Evolutionary conservation across 2,329 filamentous ascomycete genomes (phyloP).

Genomic region (Boeremia exigua): DNA sequence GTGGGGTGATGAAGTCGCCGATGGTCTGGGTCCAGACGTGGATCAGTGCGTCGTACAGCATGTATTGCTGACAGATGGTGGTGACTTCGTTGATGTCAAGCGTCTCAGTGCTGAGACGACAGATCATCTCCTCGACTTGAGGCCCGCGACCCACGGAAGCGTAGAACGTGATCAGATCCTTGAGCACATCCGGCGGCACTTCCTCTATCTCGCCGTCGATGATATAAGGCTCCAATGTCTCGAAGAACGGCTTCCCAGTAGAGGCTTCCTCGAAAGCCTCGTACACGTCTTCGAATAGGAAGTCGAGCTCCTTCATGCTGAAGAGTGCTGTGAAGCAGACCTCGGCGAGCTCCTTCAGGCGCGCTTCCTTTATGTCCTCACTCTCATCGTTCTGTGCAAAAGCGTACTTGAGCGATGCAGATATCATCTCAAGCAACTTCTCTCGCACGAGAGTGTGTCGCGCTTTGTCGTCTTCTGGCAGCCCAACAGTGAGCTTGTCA

Average conservation of each 20-base stretch:
- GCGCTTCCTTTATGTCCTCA: constrained; percentile 59
- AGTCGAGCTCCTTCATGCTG: constrained; percentile 77
- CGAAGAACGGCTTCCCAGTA: constrained; percentile 78
- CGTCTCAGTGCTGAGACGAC: constrained; percentile 85
- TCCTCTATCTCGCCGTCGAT: constrained; percentile 75
- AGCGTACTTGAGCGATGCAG: constrained; percentile 86
- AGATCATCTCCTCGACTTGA: constrained; percentile 91
- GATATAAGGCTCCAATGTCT: constrained; percentile 87
- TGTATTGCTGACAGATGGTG: constrained; percentile 85
- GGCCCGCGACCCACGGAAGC: constrained; percentile 75
- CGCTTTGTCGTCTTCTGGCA: constrained; percentile 80
- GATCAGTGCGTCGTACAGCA: constrained; percentile 91
- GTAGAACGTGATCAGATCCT: constrained; percentile 83
- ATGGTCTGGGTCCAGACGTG: constrained; percentile 97
- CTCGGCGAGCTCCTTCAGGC: constrained; percentile 78
- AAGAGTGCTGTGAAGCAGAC: constrained; percentile 85
- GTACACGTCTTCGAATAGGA: constrained; percentile 89
- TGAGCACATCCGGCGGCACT: constrained; percentile 83
- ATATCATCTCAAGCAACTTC: constrained; percentile 91
- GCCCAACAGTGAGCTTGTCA: constrained; percentile 92
- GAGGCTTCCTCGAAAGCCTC: constrained; percentile 84
- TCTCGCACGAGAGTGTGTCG: constrained; percentile 85
- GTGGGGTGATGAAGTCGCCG: constrained; percentile 85
- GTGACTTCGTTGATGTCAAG: constrained; percentile 96
- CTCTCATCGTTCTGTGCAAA: constrained; percentile 69